Percentiles rank a stretch among this genome's conserved stretches.
These are phyloP conservation scores for Fusarium sp. DNA, from an alignment of 2,329 filamentous ascomycete species.

Conservation along the genomic window DNA sequence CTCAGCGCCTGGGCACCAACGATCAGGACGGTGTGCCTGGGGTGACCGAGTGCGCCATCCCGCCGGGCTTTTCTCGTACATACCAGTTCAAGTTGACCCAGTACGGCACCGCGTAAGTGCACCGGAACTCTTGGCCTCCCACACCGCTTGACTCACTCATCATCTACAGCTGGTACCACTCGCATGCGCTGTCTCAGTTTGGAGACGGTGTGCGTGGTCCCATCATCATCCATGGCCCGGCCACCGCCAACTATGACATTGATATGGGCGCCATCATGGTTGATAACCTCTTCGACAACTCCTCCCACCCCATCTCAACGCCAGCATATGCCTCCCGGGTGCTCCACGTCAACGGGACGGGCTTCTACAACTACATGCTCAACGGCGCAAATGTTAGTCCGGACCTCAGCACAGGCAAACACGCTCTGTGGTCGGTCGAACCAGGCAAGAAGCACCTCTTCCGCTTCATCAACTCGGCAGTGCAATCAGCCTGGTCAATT, in stretches of 20 bases:
- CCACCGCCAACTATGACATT: slow-evolving; percentile 66
- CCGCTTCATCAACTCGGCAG: slow-evolving; percentile 59
- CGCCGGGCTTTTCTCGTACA: slow-evolving; percentile 60
- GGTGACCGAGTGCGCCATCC: slow-evolving; percentile 60
- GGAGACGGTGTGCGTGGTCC: slow-evolving; percentile 67
- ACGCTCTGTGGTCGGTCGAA: no score
- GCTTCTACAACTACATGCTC: slow-evolving; percentile 46
- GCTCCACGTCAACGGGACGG: no score
- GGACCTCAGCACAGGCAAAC: slow-evolving; percentile 34
- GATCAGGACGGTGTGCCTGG: slow-evolving; percentile 65
- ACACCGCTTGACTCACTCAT: no score
- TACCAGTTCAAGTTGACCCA: slow-evolving; percentile 67
- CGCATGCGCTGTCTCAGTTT: slow-evolving; percentile 60
- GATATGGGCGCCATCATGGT: slow-evolving; percentile 34
- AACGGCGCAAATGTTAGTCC: slow-evolving; percentile 54
- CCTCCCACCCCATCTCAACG: no score
- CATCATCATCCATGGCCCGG: slow-evolving; percentile 69
- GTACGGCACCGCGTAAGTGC: slow-evolving; percentile 54
- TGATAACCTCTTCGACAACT: no score
- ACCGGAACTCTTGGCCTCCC: no score
- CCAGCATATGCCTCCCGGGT: no score
- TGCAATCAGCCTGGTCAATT: slow-evolving; percentile 55
- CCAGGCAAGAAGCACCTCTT: slow-evolving; percentile 44
- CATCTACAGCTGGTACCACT: slow-evolving; percentile 64
- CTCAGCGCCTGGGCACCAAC: slow-evolving; percentile 50